Conservation (phyloP, 495 filamentous ascomycete genomes). For the Daldinia grandis region DNA sequence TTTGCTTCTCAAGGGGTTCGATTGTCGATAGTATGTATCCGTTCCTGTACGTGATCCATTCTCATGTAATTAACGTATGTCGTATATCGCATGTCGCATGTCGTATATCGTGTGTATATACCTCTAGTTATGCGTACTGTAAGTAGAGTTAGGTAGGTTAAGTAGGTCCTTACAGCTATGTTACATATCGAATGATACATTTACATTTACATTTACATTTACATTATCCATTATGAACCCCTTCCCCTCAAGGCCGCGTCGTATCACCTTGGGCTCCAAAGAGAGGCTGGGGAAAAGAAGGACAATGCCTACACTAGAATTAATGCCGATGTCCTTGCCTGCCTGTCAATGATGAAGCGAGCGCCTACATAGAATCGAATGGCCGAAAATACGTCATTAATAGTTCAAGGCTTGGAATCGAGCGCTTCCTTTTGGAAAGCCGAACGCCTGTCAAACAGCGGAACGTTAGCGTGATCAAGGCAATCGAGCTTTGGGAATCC, state of each 20-base stretch:
- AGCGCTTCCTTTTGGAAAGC: constrained; percentile 8
- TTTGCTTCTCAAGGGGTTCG: not conserved
- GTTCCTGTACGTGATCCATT: constrained; percentile 33
- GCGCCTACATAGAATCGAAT: constrained; percentile 5
- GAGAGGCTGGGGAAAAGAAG: not conserved
- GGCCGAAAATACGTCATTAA: constrained; percentile 29
- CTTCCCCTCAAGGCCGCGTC: constrained; percentile 6
- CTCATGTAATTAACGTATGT: constrained; percentile 12
- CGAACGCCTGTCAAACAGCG: constrained; percentile 8
- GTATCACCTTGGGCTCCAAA: constrained; percentile 40
- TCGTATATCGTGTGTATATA: too few relatives aligned
- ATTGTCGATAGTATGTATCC: constrained; percentile 11
- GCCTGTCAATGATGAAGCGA: not conserved
- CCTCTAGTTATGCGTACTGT: too few relatives aligned
- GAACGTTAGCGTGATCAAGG: constrained; percentile 17
- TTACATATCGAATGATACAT: constrained; percentile 11
- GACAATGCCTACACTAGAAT: constrained; percentile 5
- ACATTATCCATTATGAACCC: too few relatives aligned
- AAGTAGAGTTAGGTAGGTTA: too few relatives aligned
- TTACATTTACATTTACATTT: too few relatives aligned
- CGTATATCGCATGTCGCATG: not conserved
- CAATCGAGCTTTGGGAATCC: constrained; percentile 19
- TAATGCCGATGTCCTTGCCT: constrained; percentile 2
- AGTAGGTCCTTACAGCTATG: not conserved
- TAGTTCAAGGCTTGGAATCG: constrained; percentile 16